Conservation (phyloP, 192 early-diverging fungal species). For the Phlyctochytrium planicorne region DNA sequence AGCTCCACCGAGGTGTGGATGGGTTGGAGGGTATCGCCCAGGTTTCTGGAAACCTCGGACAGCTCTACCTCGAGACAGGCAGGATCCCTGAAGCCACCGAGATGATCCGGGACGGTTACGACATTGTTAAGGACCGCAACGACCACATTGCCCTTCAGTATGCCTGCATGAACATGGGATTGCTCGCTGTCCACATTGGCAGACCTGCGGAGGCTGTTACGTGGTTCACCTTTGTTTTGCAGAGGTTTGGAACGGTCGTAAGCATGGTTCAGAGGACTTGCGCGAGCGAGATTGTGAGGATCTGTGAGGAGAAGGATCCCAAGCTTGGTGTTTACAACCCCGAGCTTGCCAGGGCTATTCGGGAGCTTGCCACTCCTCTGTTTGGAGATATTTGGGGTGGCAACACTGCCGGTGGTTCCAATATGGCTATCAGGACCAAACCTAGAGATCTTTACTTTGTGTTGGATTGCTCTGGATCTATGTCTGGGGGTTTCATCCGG, state of each 20-base stretch:
- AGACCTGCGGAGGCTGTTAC: conserved; percentile 27
- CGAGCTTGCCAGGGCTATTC: conserved; percentile 24
- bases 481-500: conserved; percentile 19
- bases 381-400: conserved; percentile 2
- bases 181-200: conserved; percentile 22
- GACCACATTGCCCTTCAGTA: conserved; percentile 35
- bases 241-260: conserved; percentile 29
- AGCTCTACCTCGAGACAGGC: conserved; percentile 25
- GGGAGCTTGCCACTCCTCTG: conserved; percentile 9
- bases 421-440: neutral
- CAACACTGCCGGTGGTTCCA: no score
- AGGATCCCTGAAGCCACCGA: conserved; percentile 21
- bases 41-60: conserved; percentile 36
- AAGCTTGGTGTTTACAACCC: conserved; percentile 19
- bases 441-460: conserved; percentile 14
- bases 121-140: conserved; percentile 11
- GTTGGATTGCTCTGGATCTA: conserved; percentile 21
- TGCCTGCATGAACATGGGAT: conserved; percentile 39
- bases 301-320: conserved; percentile 26
- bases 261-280: conserved; percentile 22
- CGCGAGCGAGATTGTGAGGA: conserved; percentile 13
- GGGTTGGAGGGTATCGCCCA: conserved; percentile 36
- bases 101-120: conserved; percentile 28
- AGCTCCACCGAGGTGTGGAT: conserved; percentile 26
- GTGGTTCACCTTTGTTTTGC: conserved; percentile 39